Evolutionary conservation across 108 stramenopile genomes (phyloP).

Genomic region (Pseudonitzschia multistriata): DNA sequence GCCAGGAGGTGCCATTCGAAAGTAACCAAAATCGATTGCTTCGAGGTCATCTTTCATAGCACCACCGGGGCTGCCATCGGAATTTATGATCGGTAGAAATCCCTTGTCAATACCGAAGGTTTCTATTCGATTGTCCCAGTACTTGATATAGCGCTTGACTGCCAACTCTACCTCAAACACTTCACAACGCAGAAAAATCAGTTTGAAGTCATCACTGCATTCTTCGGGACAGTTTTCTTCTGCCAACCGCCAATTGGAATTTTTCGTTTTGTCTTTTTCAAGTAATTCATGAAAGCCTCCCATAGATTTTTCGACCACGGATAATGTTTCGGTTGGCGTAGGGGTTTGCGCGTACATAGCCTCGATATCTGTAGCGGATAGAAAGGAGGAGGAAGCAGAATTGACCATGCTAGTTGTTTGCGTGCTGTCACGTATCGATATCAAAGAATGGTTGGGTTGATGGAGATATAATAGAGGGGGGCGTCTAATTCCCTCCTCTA

Average conservation of each 20-base stretch:
- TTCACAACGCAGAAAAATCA: slow-evolving; percentile 1
- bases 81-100: slow-evolving; percentile 37
- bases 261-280: background rate
- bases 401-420: too few relatives aligned
- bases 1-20: background rate
- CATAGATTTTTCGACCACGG: background rate
- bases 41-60: background rate
- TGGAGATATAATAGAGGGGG: too few relatives aligned
- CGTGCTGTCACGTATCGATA: too few relatives aligned
- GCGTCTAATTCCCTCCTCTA: too few relatives aligned
- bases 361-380: background rate
- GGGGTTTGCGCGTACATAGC: background rate
- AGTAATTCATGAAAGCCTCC: background rate
- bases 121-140: slow-evolving; percentile 52
- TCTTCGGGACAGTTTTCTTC: background rate
- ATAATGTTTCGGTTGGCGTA: background rate
- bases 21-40: background rate
- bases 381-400: too few relatives aligned
- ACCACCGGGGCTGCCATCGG: background rate
- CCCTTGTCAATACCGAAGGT: slow-evolving; percentile 35
- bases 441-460: too few relatives aligned
- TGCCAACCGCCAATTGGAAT: slow-evolving; percentile 3
- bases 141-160: slow-evolving; percentile 36
- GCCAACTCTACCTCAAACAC: slow-evolving; percentile 16
- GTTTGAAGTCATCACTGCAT: background rate